Base-by-base conservation (phyloP, 1,139 yeast genomes). In the Sugiyamaella sp. region DNA sequence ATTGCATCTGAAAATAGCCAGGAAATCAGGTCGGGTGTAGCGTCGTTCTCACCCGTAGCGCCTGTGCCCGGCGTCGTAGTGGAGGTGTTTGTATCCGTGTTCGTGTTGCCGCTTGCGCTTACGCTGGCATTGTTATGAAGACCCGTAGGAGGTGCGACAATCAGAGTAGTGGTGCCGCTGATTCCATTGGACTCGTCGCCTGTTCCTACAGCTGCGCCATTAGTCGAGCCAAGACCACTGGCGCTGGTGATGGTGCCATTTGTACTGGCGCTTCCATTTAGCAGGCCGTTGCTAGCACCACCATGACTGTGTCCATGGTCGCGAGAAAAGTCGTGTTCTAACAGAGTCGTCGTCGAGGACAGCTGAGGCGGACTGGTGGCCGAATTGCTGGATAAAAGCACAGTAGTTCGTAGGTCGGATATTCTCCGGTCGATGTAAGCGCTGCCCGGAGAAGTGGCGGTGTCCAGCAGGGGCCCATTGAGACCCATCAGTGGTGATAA, bases 1-100 rank as follows among this genome's bases (percentile, higher is more conserved):
- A 66, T 59, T 12, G 70, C 69, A 41, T 70, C 73, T 0, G 73
- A 69, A 49, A 70, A 70, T 20, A 70, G 63, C 73, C 73, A 70
- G n/a, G 71, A 63, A 22, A 70, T 68, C 16, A 70, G 58, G 46
- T 70, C 71, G 1, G 51, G 51, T 2, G 51, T 48, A 8, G 46
- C 41, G 9, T 41, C 41, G 22, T 32, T 48, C 16, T 32, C 46
- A 10, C 33, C 38, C 4, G 43, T 22, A 2, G 37, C 35, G 1
- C n/a, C 37, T 1, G 50, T 17, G n/a, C 20, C 45, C 2, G 44
- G 39, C 6, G 39, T 29, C 6, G 44, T 32, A 29, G 41, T 46
- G 1, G 50, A 16, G 10, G 50, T 16, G 17, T 14, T 29, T 8
- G 43, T 20, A 4, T 20, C 17, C n/a, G 48, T 29, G 16, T n/a